Evolutionary conservation across 2,329 filamentous ascomycete genomes (phyloP).

Genomic region (Pleoardoris graminearum): DNA sequence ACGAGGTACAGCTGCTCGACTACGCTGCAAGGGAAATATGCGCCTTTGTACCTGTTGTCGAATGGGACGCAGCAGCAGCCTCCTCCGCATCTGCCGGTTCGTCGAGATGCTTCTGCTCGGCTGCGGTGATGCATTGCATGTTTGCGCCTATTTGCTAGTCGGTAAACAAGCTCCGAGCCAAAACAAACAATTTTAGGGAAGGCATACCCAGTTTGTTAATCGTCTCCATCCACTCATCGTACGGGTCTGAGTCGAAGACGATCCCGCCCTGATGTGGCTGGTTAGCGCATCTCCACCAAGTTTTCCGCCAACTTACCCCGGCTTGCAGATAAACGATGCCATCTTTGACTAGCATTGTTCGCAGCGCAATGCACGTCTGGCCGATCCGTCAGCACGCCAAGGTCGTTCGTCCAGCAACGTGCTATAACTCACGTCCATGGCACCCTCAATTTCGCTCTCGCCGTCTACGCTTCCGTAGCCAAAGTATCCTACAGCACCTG

Average conservation of each 20-base stretch:
- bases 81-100: constrained; percentile 44
- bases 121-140: constrained; percentile 82
- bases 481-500: constrained; percentile 95
- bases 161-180: constrained; percentile 16
- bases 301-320: constrained; percentile 65
- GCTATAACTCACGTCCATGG: constrained; percentile 68
- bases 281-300: constrained; percentile 22
- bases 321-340: constrained; percentile 88
- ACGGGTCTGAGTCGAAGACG: constrained; percentile 74
- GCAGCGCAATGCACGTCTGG: constrained; percentile 67
- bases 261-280: constrained; percentile 37
- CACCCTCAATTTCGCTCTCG: constrained; percentile 69
- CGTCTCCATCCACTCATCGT: constrained; percentile 94
- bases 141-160: constrained; percentile 61
- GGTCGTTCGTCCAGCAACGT: constrained; percentile 6
- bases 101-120: constrained; percentile 69
- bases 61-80: background rate
- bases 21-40: constrained; percentile 34
- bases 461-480: constrained; percentile 76
- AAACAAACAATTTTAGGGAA: constrained; percentile 6
- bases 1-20: constrained; percentile 22
- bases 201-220: constrained; percentile 81
- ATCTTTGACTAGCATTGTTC: constrained; percentile 94
- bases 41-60: background rate
- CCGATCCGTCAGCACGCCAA: constrained; percentile 29